Base-by-base conservation (phyloP, 2,329 filamentous ascomycete species). In the Claviceps fusiformis region DNA sequence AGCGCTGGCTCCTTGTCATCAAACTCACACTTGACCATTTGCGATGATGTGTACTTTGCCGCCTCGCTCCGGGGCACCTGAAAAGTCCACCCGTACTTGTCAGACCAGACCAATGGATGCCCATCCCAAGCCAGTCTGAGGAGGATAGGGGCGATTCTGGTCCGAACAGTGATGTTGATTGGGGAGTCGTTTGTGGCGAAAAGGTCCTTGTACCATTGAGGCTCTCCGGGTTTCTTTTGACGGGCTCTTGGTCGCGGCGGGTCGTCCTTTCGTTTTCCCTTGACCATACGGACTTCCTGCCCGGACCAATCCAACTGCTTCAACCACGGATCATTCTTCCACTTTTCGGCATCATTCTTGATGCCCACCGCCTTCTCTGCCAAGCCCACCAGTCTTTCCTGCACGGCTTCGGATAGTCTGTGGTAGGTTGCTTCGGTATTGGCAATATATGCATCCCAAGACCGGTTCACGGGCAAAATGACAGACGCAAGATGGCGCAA, bases 181-280 rank as follows among this genome's bases (percentile, higher is more conserved):
- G 79, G 79, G 0, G 78, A 73, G 56, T 83, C 80, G 29, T 72
- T 84, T 55, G 82, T 89, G 1, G 78, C 62, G 62, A 95, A 95
- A 1, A 98, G 74, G 66, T 90, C 89, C 65, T 93, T 96, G 71
- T 95, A 98, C 93, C 93, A 98, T 60, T 87, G 79, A 0, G 93
- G 93, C 86, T 88, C 93, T 15, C 93, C 93, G 0, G 92, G 91
- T 72, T 86, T 89, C 75, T 97, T 98, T 67, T 98, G 93, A 49
- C 87, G 78, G 11, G 84, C 84, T 8, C 84, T 86, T 35, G 86
- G 89, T 48, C 89, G 77, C 2, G 87, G 86, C 11, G 86, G 83
- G 55, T 95, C 89, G 10, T 73, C 76, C 68, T 95, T 96, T 70
- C 87, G 91, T 73, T 93, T 96, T 3, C 85, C 87, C 67, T 96